These are phyloP conservation scores for Heimioporus sp. DNA, from an alignment of 768 basidiomycete species.

Conservation along the genomic window DNA sequence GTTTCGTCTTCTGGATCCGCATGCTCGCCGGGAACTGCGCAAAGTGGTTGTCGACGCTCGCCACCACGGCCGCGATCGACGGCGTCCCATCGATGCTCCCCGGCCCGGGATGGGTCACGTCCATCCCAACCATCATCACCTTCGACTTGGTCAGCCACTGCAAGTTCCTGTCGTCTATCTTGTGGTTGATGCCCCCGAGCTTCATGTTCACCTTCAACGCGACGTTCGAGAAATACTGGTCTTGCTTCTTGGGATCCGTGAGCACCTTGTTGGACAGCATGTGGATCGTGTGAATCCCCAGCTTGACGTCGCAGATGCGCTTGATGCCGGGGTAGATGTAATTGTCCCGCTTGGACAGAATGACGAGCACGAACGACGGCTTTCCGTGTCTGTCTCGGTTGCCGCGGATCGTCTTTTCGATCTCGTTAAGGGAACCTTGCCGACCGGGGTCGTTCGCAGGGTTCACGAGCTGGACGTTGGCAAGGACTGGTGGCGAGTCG, in stretches of 20 bases:
- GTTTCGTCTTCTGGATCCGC: slow-evolving; percentile 50
- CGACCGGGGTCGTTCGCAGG: slow-evolving; percentile 34
- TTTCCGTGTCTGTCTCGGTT: slow-evolving; percentile 29
- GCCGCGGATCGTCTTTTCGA: slow-evolving; percentile 40
- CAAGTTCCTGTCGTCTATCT: slow-evolving; percentile 56
- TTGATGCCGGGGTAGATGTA: slow-evolving; percentile 82
- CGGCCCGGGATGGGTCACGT: slow-evolving; percentile 79
- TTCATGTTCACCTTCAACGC: slow-evolving; percentile 83
- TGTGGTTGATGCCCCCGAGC: slow-evolving; percentile 80
- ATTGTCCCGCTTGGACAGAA: slow-evolving; percentile 67
- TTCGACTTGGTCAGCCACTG: slow-evolving; percentile 61
- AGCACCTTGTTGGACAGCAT: slow-evolving; percentile 66
- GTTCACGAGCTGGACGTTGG: slow-evolving; percentile 18
- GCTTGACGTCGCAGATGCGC: slow-evolving; percentile 66
- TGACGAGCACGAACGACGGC: slow-evolving; percentile 67
- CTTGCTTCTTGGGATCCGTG: slow-evolving; percentile 52
- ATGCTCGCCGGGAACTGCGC: slow-evolving; percentile 79
- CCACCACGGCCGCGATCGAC: slow-evolving; percentile 82
- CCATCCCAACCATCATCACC: slow-evolving; percentile 86
- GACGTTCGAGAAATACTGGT: slow-evolving; percentile 82
- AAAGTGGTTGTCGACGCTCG: slow-evolving; percentile 65
- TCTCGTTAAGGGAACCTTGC: slow-evolving; percentile 35
- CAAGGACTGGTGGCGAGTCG: slow-evolving; percentile 34
- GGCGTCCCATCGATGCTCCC: slow-evolving; percentile 68
- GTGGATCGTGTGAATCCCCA: slow-evolving; percentile 77